Evolutionary conservation across 2,329 filamentous ascomycete species (phyloP).

Genomic region (Paecilomyces variotii): DNA sequence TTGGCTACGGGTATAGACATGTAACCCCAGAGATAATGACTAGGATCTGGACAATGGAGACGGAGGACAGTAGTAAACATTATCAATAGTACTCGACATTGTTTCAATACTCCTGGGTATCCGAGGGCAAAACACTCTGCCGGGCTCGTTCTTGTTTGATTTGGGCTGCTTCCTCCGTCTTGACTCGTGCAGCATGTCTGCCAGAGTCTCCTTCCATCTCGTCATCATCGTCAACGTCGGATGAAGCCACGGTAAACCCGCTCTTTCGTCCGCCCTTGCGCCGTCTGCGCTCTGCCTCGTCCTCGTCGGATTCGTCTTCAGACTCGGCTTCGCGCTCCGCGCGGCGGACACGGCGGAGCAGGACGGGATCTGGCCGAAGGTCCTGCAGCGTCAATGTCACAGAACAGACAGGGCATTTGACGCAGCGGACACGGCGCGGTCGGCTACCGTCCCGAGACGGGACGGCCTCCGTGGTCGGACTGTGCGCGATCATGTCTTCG

Average conservation of each 20-base stretch:
- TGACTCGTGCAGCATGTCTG: background rate
- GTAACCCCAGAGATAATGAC: no score
- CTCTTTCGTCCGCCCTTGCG: constrained; percentile 12
- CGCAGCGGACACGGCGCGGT: constrained; percentile 16
- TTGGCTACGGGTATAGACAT: no score
- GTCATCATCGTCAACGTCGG: constrained; percentile 16
- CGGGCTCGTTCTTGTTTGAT: constrained; percentile 4
- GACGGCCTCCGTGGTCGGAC: constrained; percentile 17
- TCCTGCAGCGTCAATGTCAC: constrained; percentile 27
- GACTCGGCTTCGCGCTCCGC: constrained; percentile 23
- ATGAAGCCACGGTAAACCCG: constrained; percentile 24
- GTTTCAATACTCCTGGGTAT: background rate
- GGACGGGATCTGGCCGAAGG: constrained; percentile 31
- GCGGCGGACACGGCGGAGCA: constrained; percentile 31
- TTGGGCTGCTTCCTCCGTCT: constrained; percentile 1
- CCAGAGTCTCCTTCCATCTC: background rate
- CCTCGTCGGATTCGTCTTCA: constrained; percentile 9
- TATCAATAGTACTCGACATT: no score
- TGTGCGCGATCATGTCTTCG: constrained; percentile 33
- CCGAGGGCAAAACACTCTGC: background rate
- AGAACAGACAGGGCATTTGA: constrained; percentile 37
- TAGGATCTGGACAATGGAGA: no score
- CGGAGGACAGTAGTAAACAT: no score
- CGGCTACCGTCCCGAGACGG: constrained; percentile 11
- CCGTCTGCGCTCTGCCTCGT: constrained; percentile 4